A percentile compares a stretch with the other conserved stretches of the same genome.
phyloP scores from a whole-genome alignment of 176 grass and related monocot species.

The Chrysopogon serrulatus region DNA sequence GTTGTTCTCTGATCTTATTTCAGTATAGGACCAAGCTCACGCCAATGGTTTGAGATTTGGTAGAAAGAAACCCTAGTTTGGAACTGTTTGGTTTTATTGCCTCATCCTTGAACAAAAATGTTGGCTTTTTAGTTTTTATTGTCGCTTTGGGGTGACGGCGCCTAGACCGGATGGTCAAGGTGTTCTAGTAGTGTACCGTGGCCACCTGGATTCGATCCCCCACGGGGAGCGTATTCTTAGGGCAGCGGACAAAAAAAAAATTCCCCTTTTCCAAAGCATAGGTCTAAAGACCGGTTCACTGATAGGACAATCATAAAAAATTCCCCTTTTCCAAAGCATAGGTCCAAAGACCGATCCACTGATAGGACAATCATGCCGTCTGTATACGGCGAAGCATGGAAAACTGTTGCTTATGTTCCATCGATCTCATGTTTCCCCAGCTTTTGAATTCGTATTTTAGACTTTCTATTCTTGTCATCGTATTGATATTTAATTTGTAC shows the following conservation, averaged over 20 bases:
- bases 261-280: too few relatives aligned
- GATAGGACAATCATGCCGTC: too few relatives aligned
- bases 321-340: too few relatives aligned
- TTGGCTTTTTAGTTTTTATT: neutral
- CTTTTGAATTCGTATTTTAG: neutral
- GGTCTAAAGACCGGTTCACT: too few relatives aligned
- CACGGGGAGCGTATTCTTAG: too few relatives aligned
- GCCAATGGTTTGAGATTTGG: neutral
- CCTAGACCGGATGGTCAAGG: too few relatives aligned
- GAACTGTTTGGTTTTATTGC: neutral
- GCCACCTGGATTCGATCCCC: too few relatives aligned
- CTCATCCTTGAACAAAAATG: neutral
- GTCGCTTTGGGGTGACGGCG: neutral
- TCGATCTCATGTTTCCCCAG: neutral
- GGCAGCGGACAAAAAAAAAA: too few relatives aligned
- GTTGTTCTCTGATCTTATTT: neutral
- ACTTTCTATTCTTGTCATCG: neutral
- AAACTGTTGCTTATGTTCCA: neutral
- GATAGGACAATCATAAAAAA: too few relatives aligned
- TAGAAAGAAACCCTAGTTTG: neutral
- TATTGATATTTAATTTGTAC: neutral
- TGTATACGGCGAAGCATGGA: too few relatives aligned
- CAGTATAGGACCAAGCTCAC: neutral
- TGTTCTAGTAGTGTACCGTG: too few relatives aligned
- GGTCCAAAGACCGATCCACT: too few relatives aligned